Evolutionary conservation across 148 eudicot genomes (phyloP).

Genomic region (Chenopodium formosanum): DNA sequence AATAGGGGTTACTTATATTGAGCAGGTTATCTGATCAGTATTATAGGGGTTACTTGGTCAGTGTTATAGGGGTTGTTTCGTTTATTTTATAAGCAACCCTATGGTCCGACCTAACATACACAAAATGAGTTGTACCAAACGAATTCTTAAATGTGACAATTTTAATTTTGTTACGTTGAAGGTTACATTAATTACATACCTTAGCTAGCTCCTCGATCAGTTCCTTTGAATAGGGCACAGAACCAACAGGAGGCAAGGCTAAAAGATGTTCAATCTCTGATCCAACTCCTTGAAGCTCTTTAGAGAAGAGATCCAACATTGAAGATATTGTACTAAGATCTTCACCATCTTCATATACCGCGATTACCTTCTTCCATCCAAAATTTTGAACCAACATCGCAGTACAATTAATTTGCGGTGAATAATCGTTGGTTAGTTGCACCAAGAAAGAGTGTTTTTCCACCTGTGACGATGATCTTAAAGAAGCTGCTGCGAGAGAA

Average conservation of each 20-base stretch:
- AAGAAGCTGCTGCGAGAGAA: slow-evolving; percentile 29
- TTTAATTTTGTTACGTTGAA: too few species aligned
- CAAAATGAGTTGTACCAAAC: too few species aligned
- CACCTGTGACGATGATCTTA: not conserved
- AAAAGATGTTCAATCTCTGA: slow-evolving; percentile 34
- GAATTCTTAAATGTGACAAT: too few species aligned
- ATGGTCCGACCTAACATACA: too few species aligned
- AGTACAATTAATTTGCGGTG: slow-evolving; percentile 33
- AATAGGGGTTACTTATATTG: too few species aligned
- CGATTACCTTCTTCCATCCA: slow-evolving; percentile 46
- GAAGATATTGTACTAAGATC: slow-evolving; percentile 33
- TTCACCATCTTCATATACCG: slow-evolving; percentile 38
- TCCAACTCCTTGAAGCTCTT: slow-evolving; percentile 33
- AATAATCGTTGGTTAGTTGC: slow-evolving; percentile 29
- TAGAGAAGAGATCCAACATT: slow-evolving; percentile 27
- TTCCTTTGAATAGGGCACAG: slow-evolving; percentile 27
- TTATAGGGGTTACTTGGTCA: too few species aligned
- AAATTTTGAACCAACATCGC: slow-evolving; percentile 32
- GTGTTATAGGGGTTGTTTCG: too few species aligned
- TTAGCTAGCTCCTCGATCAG: slow-evolving; percentile 29
- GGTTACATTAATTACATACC: not conserved
- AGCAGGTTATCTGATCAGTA: too few species aligned
- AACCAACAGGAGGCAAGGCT: slow-evolving; percentile 34
- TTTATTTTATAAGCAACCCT: too few species aligned
- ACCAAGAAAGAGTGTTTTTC: slow-evolving; percentile 32